phyloP scores from a whole-genome alignment of 768 basidiomycete species.

The Piloderma croceum region DNA sequence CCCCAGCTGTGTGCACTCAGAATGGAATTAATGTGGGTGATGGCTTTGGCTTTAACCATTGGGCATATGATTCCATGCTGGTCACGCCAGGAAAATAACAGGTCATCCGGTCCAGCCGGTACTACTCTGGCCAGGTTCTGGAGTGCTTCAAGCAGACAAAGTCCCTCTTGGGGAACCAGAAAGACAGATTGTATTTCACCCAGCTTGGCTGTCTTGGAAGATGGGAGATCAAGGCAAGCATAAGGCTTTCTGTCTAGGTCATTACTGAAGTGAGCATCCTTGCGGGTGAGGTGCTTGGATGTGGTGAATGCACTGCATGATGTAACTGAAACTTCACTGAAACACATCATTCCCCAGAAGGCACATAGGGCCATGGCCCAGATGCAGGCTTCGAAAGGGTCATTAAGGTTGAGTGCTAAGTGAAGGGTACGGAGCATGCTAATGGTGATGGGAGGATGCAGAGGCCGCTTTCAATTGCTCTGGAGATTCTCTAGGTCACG shows the following conservation, averaged over 20 bases:
- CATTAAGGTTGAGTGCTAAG: constrained; percentile 13
- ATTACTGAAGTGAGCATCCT: constrained; percentile 11
- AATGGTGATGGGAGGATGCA: constrained; percentile 29
- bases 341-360: constrained; percentile 36
- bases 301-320: constrained; percentile 17
- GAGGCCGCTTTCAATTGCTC: constrained; percentile 11
- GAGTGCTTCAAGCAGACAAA: constrained; percentile 29
- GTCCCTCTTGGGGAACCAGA: constrained; percentile 14
- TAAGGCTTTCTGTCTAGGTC: constrained; percentile 25
- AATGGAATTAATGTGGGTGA: constrained; percentile 27
- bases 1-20: constrained; percentile 22
- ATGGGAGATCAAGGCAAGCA: constrained; percentile 23
- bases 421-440: constrained; percentile 24
- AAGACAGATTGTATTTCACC: constrained; percentile 29
- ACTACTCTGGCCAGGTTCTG: constrained; percentile 23
- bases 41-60: constrained; percentile 22
- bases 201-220: constrained; percentile 28
- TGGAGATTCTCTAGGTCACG: constrained; percentile 24
- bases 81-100: constrained; percentile 34
- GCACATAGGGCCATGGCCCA: constrained; percentile 26
- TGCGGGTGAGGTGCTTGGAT: constrained; percentile 19
- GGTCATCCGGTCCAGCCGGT: constrained; percentile 23
- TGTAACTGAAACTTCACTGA: constrained; percentile 31
- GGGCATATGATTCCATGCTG: constrained; percentile 20
- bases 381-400: constrained; percentile 38